Conservation (phyloP, 176 grass and related monocot genomes). For the Phoenix roebelenii region DNA sequence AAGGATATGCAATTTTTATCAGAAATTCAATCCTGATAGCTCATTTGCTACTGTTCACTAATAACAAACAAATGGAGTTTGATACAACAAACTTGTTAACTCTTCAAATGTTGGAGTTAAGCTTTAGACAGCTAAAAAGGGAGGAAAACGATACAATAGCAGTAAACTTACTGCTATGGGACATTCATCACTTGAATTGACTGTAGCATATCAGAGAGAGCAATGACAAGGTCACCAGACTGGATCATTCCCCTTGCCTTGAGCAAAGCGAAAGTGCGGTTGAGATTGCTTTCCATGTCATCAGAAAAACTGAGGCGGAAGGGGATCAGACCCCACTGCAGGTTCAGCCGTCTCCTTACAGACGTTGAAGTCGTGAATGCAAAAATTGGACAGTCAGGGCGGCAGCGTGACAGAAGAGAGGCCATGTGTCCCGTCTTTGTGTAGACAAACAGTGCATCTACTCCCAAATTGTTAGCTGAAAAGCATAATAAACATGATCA, state of each 20-base stretch:
- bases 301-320: conserved; percentile 64
- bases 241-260: conserved; percentile 94
- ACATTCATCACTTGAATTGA: conserved; percentile 99
- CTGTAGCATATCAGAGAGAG: conserved; percentile 84
- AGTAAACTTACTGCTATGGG: conserved; percentile 27
- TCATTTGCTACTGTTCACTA: too few species aligned
- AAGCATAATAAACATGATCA: conserved; percentile 8
- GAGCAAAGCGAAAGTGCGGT: conserved; percentile 86
- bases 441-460: conserved; percentile 84
- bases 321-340: conserved; percentile 92
- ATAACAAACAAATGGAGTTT: too few species aligned
- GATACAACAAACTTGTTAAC: not conserved
- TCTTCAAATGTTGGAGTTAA: not conserved
- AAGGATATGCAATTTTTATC: too few species aligned
- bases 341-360: conserved; percentile 61
- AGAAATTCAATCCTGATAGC: too few species aligned
- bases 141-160: too few species aligned
- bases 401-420: conserved; percentile 73
- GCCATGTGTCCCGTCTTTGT: conserved; percentile 85
- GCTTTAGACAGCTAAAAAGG: too few species aligned
- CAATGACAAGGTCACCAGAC: conserved; percentile 82
- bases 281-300: conserved; percentile 95
- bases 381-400: conserved; percentile 82
- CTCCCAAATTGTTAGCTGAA: conserved; percentile 83
- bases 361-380: conserved; percentile 77